These are phyloP conservation scores for Solidago caesia DNA, from an alignment of 129 eudicot genomes.

Conservation along the genomic window DNA sequence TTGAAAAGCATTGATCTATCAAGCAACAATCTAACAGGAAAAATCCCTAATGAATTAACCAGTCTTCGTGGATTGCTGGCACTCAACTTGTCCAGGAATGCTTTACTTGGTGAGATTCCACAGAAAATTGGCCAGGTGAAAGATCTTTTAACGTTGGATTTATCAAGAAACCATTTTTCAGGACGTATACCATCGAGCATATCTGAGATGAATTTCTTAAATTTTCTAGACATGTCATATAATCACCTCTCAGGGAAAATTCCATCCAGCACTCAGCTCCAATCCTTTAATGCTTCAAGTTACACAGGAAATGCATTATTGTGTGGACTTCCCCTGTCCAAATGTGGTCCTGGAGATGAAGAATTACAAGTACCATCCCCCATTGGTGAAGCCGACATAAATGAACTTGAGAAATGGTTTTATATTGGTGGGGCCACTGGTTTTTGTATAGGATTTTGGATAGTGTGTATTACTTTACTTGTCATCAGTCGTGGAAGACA, in stretches of 20 bases:
- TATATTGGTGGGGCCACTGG: conserved; percentile 16
- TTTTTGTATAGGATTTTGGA: conserved; percentile 23
- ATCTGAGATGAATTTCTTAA: background rate
- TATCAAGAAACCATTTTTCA: conserved; percentile 34
- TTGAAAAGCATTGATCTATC: conserved; percentile 39
- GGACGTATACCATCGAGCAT: conserved; percentile 38
- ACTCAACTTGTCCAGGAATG: conserved; percentile 36
- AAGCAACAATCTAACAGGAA: conserved; percentile 34
- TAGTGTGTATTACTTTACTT: conserved; percentile 1
- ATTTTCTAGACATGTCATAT: background rate
- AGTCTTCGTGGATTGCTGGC: conserved; percentile 17
- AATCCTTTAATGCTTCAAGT: conserved; percentile 9
- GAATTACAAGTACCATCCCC: background rate
- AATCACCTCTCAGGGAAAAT: background rate
- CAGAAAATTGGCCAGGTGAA: conserved; percentile 23
- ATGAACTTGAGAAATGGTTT: conserved; percentile 3
- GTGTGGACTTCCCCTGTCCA: conserved; percentile 13
- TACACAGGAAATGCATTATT: conserved; percentile 1
- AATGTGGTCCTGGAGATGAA: background rate
- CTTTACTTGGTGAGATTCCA: conserved; percentile 32
- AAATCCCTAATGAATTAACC: conserved; percentile 29
- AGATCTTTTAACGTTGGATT: conserved; percentile 19
- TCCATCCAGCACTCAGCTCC: conserved; percentile 24
- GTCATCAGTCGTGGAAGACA: background rate
- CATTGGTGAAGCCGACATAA: background rate